A percentile compares a stretch with the other conserved stretches of the same genome.
These are phyloP conservation scores for Sedum album DNA, from an alignment of 164 flowering plant genomes.

Conservation along the genomic window DNA sequence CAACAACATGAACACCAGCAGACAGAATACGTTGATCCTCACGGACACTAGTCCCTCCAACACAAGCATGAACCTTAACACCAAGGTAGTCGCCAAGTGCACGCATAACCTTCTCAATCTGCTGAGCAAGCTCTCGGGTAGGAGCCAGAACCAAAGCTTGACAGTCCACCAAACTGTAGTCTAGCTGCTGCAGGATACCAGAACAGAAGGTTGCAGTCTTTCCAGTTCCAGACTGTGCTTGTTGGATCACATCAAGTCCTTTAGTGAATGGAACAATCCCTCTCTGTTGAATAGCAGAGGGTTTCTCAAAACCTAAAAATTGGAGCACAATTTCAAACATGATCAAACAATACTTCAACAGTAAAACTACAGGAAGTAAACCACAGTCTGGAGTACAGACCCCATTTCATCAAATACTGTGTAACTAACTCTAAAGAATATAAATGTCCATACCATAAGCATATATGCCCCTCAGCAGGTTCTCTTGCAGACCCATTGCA, in stretches of 20 bases:
- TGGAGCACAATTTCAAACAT: neutral
- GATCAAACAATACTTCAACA: neutral
- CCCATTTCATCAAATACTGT: neutral
- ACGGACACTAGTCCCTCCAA: conserved; percentile 90
- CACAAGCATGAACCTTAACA: conserved; percentile 90
- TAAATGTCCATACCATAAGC: conserved; percentile 49
- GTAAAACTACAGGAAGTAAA: neutral
- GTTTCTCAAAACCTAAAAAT: conserved; percentile 74
- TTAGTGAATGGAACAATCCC: conserved; percentile 85
- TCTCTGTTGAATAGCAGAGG: conserved; percentile 84
- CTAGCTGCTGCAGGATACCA: conserved; percentile 77
- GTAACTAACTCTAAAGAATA: neutral
- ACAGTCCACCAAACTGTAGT: conserved; percentile 53
- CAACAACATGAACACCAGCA: conserved; percentile 76
- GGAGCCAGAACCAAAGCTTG: conserved; percentile 85
- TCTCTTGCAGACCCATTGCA: conserved; percentile 55
- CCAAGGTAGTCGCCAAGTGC: conserved; percentile 86
- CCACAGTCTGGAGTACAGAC: neutral
- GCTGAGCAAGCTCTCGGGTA: conserved; percentile 80
- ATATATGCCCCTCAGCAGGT: conserved; percentile 77
- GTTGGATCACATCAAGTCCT: conserved; percentile 84
- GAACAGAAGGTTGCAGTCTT: conserved; percentile 88
- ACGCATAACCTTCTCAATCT: conserved; percentile 87
- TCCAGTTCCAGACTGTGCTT: conserved; percentile 90
- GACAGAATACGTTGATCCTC: conserved; percentile 79